Evolutionary conservation across 257 asterid species (phyloP), one percentile per base, ranked within the genome.

Genomic region (Mitragyna speciosa): DNA sequence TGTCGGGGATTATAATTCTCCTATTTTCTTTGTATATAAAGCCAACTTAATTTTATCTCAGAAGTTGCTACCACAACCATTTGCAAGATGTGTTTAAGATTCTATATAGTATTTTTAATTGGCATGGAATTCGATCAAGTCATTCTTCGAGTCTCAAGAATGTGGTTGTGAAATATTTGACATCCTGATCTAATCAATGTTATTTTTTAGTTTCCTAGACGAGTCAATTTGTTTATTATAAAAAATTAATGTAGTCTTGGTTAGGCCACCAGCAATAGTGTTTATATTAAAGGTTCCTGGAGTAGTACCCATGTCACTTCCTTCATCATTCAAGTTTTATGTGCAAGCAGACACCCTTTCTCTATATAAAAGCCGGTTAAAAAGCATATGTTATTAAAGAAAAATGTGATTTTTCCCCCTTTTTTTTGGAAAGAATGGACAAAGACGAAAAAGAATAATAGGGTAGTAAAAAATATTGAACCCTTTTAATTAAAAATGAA

Each of bases 221-320:
- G 59, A 17, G 59, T 52, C 19, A 20, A 52, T 52, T 52, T 17
- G 12, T 11, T n/a, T 11, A 28, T 30, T 7, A 14, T n/a, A 41
- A 16, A 3, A 26, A 4, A 14, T n/a, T n/a, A 17, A 2, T 52
- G 16, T 39, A 14, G 49, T 63, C 51, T 33, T 63, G 30, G 67
- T 75, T 75, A 75, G 78, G 78, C 20, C 67, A 75, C 78, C 78
- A 24, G 19, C 59, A 28, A 52, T 19, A 8, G 31, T n/a, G n/a
- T n/a, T n/a, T n/a, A n/a, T n/a, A n/a, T n/a, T n/a, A 52, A 72
- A 16, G 43, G n/a, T 48, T 48, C 36, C 61, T 48, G 39, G 61
- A 45, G 45, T 49, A 72, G 47, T n/a, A n/a, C 66, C 7, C 0
- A 19, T 41, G 14, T 74, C 51, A 20, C 68, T 31, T 33, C 52